A percentile compares a stretch with the other conserved stretches of the same genome.
These are phyloP conservation scores for Cylindrotheca closterium DNA, from an alignment of 108 stramenopile species.

Conservation along the genomic window DNA sequence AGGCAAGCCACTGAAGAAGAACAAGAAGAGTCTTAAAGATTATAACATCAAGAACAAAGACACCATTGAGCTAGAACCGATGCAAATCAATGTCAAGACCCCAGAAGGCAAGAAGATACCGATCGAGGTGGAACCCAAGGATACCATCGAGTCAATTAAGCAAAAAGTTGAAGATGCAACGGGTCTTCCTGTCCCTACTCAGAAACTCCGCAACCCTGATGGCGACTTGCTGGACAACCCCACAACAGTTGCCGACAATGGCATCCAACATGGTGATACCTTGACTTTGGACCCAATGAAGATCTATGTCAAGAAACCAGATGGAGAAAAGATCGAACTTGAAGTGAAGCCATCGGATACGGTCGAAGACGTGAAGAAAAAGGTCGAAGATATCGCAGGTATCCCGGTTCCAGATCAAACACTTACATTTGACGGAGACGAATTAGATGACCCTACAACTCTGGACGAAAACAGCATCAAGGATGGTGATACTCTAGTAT, in stretches of 20 bases:
- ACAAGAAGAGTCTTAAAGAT: constrained; percentile 6
- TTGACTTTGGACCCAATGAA: constrained; percentile 21
- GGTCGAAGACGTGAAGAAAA: constrained; percentile 17
- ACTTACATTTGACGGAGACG: constrained; percentile 1
- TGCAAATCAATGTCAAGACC: constrained; percentile 24
- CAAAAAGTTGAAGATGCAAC: constrained; percentile 3
- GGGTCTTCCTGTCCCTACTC: constrained; percentile 29
- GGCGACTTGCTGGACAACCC: constrained; percentile 26
- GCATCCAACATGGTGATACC: constrained; percentile 11
- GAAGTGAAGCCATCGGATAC: constrained; percentile 17
- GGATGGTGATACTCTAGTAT: constrained; percentile 11
- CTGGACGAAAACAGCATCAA: constrained; percentile 19
- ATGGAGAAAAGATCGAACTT: constrained; percentile 8
- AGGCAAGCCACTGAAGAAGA: constrained; percentile 10
- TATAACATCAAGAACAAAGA: constrained; percentile 20
- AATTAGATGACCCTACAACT: constrained; percentile 12
- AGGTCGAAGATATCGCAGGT: constrained; percentile 6
- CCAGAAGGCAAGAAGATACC: constrained; percentile 14
- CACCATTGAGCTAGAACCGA: constrained; percentile 6
- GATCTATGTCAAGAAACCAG: constrained; percentile 3
- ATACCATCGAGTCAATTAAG: constrained; percentile 27
- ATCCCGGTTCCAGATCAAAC: constrained; percentile 13
- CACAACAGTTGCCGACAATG: constrained; percentile 9
- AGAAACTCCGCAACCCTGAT: constrained; percentile 59
- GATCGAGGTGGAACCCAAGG: constrained; percentile 5